Evolutionary conservation across 2,329 filamentous ascomycete species (phyloP).

Genomic region (Ophiostoma sp.): DNA sequence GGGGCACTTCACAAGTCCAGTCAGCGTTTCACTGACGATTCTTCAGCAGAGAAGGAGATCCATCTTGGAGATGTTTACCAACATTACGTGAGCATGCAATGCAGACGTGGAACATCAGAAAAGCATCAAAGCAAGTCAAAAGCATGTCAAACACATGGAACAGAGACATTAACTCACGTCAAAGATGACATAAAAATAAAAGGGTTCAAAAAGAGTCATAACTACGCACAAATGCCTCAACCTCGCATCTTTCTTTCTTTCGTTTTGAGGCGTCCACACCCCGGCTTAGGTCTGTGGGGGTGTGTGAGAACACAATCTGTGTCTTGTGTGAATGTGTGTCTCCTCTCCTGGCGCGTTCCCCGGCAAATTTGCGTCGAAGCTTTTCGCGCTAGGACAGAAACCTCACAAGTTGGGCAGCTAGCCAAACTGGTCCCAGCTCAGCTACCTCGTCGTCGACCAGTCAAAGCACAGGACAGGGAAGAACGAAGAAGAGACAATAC

Average conservation of each 20-base stretch:
- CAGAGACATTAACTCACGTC: neutral
- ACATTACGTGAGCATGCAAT: neutral
- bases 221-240: constrained; percentile 13
- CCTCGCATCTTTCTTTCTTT: neutral
- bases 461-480: neutral
- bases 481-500: too few species aligned
- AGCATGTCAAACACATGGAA: neutral
- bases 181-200: neutral
- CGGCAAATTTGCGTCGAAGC: neutral
- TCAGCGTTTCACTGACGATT: neutral
- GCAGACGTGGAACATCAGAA: neutral
- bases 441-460: too few species aligned
- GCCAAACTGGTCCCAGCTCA: neutral
- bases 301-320: constrained; percentile 11
- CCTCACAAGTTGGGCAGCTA: neutral
- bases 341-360: neutral
- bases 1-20: neutral
- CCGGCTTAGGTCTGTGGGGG: neutral
- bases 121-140: neutral
- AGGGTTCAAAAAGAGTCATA: neutral
- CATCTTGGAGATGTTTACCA: too few species aligned
- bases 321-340: too few species aligned
- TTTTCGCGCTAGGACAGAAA: neutral
- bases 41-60: neutral
- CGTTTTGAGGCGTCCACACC: neutral